phyloP scores from a whole-genome alignment of 202 grass and related monocot genomes.

The Dendrocalamus latiflorus region DNA sequence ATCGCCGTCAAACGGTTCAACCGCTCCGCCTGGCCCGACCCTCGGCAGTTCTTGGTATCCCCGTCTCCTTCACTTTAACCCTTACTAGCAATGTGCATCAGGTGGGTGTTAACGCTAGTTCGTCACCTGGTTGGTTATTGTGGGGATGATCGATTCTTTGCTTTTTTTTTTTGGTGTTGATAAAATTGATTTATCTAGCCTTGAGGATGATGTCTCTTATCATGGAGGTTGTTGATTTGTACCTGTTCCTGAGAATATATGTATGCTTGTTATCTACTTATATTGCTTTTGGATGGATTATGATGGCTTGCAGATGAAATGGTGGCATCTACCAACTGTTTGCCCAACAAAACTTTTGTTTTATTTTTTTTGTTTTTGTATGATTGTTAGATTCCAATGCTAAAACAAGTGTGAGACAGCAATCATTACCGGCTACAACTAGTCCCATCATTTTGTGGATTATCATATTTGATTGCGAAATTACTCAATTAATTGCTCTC shows the following conservation, averaged over 20 bases:
- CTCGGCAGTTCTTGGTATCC: conserved; percentile 85
- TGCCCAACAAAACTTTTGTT: conserved; percentile 1
- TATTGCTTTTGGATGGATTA: conserved; percentile 27
- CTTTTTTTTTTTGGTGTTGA: not conserved
- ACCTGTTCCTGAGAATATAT: conserved; percentile 17
- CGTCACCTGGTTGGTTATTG: not conserved
- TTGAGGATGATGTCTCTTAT: conserved; percentile 1
- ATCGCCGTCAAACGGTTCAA: conserved; percentile 92
- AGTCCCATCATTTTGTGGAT: conserved; percentile 23
- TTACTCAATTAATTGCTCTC: not conserved
- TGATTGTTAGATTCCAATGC: conserved; percentile 40
- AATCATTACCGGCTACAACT: conserved; percentile 32
- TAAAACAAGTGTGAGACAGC: conserved; percentile 29
- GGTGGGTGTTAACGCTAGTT: not conserved
- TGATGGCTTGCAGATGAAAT: conserved; percentile 28
- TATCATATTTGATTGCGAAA: not conserved
- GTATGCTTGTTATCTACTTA: conserved; percentile 19
- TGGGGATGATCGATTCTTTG: conserved; percentile 3
- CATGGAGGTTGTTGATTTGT: conserved; percentile 32
- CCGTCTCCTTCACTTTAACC: not conserved
- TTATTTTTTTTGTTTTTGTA: not conserved
- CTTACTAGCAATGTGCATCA: not conserved
- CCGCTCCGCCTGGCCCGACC: conserved; percentile 84
- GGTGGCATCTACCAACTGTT: conserved; percentile 31
- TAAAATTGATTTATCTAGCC: not conserved